Percentiles rank a stretch among this genome's conserved stretches.
These are phyloP conservation scores for Rhizopus delemar DNA, from an alignment of 371 early-diverging fungal genomes.

Conservation along the genomic window DNA sequence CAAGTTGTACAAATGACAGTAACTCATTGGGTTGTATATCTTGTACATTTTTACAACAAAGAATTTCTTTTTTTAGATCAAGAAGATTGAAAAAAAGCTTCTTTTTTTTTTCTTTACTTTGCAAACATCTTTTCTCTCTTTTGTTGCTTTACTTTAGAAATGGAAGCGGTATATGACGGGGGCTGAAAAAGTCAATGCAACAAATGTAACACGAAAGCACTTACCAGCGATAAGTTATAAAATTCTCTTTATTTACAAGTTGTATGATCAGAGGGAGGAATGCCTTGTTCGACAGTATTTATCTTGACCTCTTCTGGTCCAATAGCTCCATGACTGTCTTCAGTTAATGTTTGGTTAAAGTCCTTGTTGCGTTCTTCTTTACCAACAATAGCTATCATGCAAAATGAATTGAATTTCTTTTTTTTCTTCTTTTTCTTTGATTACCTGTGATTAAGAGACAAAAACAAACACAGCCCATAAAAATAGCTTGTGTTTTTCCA, in stretches of 20 bases:
- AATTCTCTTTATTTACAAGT: conserved; percentile 1
- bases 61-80: too few relatives aligned
- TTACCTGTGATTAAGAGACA: conserved; percentile 42
- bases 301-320: conserved; percentile 29
- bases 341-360: conserved; percentile 35
- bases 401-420: neutral
- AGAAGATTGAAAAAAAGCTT: too few relatives aligned
- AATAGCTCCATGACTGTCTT: conserved; percentile 29
- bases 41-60: too few relatives aligned
- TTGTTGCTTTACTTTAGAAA: neutral
- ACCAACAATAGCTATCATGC: conserved; percentile 35
- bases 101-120: too few relatives aligned
- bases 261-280: neutral
- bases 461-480: conserved; percentile 59
- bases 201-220: conserved; percentile 1
- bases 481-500: conserved; percentile 63
- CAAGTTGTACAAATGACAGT: neutral
- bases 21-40: too few relatives aligned
- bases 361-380: conserved; percentile 46
- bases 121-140: neutral
- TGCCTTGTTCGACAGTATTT: conserved; percentile 31
- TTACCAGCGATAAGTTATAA: conserved; percentile 1
- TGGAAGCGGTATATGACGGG: neutral
- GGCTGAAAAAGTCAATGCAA: neutral
- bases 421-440: neutral